Percentiles rank a stretch among this genome's conserved stretches.
These are phyloP conservation scores for Colletotrichum spinosum DNA, from an alignment of 2,329 filamentous ascomycete species.

Conservation along the genomic window DNA sequence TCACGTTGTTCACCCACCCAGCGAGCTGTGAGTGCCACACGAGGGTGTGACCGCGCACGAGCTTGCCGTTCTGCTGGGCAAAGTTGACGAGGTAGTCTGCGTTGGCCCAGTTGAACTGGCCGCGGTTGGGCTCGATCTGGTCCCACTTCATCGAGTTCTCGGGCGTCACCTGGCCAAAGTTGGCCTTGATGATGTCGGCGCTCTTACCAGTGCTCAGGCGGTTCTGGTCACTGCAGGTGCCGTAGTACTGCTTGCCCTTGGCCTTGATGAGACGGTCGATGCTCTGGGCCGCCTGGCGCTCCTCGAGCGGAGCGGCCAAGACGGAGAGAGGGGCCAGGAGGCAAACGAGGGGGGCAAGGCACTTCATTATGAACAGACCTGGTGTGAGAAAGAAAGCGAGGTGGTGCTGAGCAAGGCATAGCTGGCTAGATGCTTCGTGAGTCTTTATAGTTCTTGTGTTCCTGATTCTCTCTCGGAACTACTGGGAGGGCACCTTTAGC, in stretches of 20 bases:
- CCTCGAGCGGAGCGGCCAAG: conserved; percentile 46
- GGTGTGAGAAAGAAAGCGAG: not conserved
- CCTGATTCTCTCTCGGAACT: no score
- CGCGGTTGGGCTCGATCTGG: conserved; percentile 59
- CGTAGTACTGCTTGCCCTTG: conserved; percentile 75
- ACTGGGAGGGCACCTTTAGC: no score
- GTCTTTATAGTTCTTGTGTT: no score
- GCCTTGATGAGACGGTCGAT: conserved; percentile 68
- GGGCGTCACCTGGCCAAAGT: conserved; percentile 74
- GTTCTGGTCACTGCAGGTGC: conserved; percentile 66
- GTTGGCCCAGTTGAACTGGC: conserved; percentile 65
- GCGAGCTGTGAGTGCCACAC: conserved; percentile 73
- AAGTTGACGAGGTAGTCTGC: conserved; percentile 71
- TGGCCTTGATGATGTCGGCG: conserved; percentile 66
- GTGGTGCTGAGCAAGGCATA: not conserved
- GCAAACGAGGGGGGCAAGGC: conserved; percentile 44
- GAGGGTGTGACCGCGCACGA: conserved; percentile 74
- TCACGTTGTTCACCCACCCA: conserved; percentile 69
- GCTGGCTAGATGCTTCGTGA: not conserved
- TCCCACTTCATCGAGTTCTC: conserved; percentile 82
- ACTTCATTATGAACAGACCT: conserved; percentile 37
- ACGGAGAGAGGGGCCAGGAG: conserved; percentile 52
- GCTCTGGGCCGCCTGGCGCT: conserved; percentile 57
- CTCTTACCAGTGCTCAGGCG: conserved; percentile 61
- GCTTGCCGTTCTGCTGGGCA: conserved; percentile 66